phyloP scores from a whole-genome alignment of 495 filamentous ascomycete species.

The Aspergillus carlsbadensis region DNA sequence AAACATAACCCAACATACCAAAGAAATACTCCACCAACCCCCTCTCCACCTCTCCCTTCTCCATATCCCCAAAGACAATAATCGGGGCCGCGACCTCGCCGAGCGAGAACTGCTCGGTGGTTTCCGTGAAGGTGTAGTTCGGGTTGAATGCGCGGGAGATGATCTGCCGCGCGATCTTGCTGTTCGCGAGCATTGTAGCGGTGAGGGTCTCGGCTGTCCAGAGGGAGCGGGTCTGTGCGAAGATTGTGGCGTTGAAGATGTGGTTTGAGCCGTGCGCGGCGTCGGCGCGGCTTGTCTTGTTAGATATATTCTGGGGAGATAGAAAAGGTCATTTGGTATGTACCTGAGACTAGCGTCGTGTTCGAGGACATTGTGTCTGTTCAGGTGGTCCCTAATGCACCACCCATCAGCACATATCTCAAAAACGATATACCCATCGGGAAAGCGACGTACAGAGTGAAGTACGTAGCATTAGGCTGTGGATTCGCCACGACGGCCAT shows the following conservation, averaged over 20 bases:
- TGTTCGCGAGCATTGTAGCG: slow-evolving; percentile 41
- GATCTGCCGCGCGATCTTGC: slow-evolving; percentile 41
- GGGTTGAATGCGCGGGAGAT: slow-evolving; percentile 48
- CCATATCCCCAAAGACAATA: slow-evolving; percentile 41
- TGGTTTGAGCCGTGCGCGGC: slow-evolving; percentile 40
- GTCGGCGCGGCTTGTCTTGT: slow-evolving; percentile 38
- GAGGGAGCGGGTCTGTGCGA: slow-evolving; percentile 42
- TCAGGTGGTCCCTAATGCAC: slow-evolving; percentile 33
- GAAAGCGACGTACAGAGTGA: slow-evolving; percentile 32
- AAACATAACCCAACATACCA: slow-evolving; percentile 38
- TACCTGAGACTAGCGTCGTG: slow-evolving; percentile 54
- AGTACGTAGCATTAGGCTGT: slow-evolving; percentile 47
- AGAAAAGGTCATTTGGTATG: background rate
- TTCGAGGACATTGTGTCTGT: slow-evolving; percentile 48
- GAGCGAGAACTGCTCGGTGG: slow-evolving; percentile 37
- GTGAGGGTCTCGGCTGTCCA: slow-evolving; percentile 39
- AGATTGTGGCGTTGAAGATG: slow-evolving; percentile 47
- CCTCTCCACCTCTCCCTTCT: slow-evolving; percentile 33
- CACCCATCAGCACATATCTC: background rate
- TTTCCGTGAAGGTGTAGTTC: slow-evolving; percentile 30
- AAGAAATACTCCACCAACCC: slow-evolving; percentile 46
- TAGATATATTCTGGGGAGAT: background rate
- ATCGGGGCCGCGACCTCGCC: slow-evolving; percentile 49
- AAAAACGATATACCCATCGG: background rate
- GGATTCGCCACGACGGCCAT: slow-evolving; percentile 47